Base-by-base conservation (phyloP, 805 yeast species). In the Hanseniaspora guilliermondii region DNA sequence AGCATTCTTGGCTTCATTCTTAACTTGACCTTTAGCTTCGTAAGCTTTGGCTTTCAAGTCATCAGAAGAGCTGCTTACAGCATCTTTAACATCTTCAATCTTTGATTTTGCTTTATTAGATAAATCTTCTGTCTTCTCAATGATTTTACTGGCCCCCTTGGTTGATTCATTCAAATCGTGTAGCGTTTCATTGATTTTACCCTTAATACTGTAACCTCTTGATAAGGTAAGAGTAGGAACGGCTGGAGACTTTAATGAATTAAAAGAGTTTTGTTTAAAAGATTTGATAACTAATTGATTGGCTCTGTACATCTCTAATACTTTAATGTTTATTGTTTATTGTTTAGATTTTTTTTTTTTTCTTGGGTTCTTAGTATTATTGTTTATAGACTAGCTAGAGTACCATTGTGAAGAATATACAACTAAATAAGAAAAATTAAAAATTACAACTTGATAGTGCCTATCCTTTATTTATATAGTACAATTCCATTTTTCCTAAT, bases 91-190 rank as follows among this genome's bases (percentile, higher is more conserved):
- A 25, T 58, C 59, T n/a, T 57, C 56, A 3, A 55, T 56, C 27
- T 52, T 52, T 19, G 56, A 48, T 47, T 56, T 45, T 4, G 56
- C 58, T 17, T 44, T 49, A 22, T 59, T 58, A 11, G 63, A 35
- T 8, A 60, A 59, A 17, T 61, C 60, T 37, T 62, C 60, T 6
- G 64, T 59, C 48, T 60, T 62, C 40, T 62, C 63, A 22, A 63
- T 61, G 21, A 64, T 60, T 2, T 60, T 62, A 19, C 60, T 53
- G 11, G 63, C 66, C 2, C 61, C 56, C 49, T 61, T 63, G 9
- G 45, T 52, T 4, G 55, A 52, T 49, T 60, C 59, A 53, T 63
- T 61, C 36, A 63, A 47, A 42, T 60, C 60, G 19, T 61, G 57
- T 48, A 63, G 42, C 6, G 56, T 61, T 44, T 61, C 60, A 25